Percentiles rank a stretch among this genome's conserved stretches.
phyloP scores from a whole-genome alignment of 352 stramenopile species.

The Globisporangium yorkense region DNA sequence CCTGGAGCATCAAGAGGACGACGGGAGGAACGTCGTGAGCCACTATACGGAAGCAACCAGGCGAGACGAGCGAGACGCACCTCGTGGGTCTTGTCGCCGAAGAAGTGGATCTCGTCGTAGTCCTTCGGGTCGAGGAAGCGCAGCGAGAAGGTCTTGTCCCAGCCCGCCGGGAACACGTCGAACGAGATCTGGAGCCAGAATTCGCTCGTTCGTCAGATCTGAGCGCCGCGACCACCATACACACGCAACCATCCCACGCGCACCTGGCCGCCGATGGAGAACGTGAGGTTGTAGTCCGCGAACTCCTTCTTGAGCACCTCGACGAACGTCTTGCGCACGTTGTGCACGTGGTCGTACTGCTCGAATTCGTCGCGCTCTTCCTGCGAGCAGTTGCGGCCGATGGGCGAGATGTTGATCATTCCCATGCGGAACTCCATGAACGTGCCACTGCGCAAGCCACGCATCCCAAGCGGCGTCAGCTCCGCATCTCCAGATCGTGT shows the following conservation, averaged over 20 bases:
- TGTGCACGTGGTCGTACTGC: slow-evolving; percentile 93
- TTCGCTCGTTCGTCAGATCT: slow-evolving; percentile 13
- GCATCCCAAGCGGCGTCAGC: not conserved
- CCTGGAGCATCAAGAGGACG: slow-evolving; percentile 24
- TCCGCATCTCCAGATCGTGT: not conserved
- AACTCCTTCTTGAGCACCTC: slow-evolving; percentile 93
- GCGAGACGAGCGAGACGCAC: slow-evolving; percentile 18
- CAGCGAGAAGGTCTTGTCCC: slow-evolving; percentile 99
- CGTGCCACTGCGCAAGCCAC: slow-evolving; percentile 74
- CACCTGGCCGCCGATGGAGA: slow-evolving; percentile 95
- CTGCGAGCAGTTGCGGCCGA: slow-evolving; percentile 97
- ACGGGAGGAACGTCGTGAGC: not conserved
- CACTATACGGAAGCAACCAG: not conserved
- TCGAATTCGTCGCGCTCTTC: slow-evolving; percentile 98
- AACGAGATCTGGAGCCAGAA: slow-evolving; percentile 91
- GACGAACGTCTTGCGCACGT: slow-evolving; percentile 95
- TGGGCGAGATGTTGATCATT: slow-evolving; percentile 99
- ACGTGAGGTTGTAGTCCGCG: slow-evolving; percentile 94
- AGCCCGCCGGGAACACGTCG: slow-evolving; percentile 97
- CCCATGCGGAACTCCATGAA: slow-evolving; percentile 99
- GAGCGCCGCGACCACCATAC: not conserved
- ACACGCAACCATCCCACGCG: not conserved
- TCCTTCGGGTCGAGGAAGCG: slow-evolving; percentile 89
- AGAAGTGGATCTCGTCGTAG: slow-evolving; percentile 99
- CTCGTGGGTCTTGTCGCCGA: slow-evolving; percentile 99